These are phyloP conservation scores for Colletotrichum sp. DNA, from an alignment of 2,329 filamentous ascomycete genomes.

Conservation along the genomic window DNA sequence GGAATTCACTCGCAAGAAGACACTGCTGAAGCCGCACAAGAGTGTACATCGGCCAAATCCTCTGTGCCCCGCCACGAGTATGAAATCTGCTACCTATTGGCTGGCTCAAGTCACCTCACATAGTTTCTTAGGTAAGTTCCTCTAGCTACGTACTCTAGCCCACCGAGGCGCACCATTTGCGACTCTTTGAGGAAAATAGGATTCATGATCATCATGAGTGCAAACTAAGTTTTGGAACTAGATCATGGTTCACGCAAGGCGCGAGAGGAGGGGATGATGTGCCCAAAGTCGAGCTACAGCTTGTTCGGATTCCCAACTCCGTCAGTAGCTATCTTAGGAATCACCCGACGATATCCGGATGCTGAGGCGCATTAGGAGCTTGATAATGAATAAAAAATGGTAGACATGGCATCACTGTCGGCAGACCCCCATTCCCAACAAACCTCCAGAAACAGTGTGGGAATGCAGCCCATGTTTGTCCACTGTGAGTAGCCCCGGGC, in stretches of 20 bases:
- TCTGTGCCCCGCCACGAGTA: neutral
- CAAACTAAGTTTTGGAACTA: neutral
- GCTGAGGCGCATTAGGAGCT: neutral
- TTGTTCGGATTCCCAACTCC: neutral
- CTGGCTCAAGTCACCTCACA: neutral
- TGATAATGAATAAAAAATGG: too few relatives aligned
- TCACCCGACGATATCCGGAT: neutral
- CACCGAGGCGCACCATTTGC: neutral
- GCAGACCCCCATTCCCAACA: neutral
- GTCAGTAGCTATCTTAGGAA: neutral
- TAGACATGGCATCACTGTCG: neutral
- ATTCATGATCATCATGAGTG: neutral
- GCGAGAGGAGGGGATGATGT: neutral
- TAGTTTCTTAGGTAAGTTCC: neutral
- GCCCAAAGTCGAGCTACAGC: neutral
- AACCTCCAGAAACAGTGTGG: neutral
- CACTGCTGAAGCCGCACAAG: neutral
- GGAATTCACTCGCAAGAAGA: neutral
- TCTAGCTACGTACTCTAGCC: neutral
- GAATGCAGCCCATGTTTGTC: neutral
- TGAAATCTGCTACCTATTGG: neutral
- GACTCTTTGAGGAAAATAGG: neutral
- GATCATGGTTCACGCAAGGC: neutral
- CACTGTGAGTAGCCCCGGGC: neutral
- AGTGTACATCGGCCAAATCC: neutral